Conservation (phyloP, 1,284 basidiomycete genomes). For the Leccinum pallidistipes region DNA sequence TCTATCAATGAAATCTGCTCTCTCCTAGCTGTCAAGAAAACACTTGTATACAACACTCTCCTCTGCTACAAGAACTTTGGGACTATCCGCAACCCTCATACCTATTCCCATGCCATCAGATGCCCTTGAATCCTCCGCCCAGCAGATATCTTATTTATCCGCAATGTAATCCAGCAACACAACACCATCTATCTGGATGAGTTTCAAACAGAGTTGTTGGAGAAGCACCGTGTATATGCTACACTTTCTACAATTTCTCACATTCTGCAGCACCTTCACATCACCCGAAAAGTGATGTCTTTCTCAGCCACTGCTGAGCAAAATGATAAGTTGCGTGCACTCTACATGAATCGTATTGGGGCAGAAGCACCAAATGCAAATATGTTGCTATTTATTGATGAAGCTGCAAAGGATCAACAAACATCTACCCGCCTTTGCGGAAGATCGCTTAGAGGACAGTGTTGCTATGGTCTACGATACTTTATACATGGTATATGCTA, state of each 20-base stretch:
- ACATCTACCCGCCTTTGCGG: not conserved
- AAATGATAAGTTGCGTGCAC: not conserved
- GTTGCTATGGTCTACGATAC: not conserved
- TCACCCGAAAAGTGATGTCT: not conserved
- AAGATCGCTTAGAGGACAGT: not conserved
- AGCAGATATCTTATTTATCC: not conserved
- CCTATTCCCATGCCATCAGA: not conserved
- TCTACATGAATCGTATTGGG: too few relatives aligned
- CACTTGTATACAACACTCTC: constrained; percentile 1
- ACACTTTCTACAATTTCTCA: too few relatives aligned
- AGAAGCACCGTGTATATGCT: too few relatives aligned
- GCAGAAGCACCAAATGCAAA: too few relatives aligned
- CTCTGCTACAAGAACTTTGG: not conserved
- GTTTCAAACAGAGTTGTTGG: too few relatives aligned
- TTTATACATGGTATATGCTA: not conserved
- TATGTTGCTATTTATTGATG: too few relatives aligned
- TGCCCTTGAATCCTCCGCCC: not conserved
- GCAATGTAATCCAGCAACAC: not conserved
- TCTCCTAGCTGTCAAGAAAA: constrained; percentile 1
- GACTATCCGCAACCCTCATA: too few relatives aligned
- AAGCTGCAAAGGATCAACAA: not conserved
- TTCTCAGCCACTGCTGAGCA: not conserved
- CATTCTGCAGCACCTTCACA: not conserved
- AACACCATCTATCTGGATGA: not conserved
- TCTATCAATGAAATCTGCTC: not conserved